Evolutionary conservation across 768 basidiomycete genomes (phyloP).

Genomic region (Suillus luteus): DNA sequence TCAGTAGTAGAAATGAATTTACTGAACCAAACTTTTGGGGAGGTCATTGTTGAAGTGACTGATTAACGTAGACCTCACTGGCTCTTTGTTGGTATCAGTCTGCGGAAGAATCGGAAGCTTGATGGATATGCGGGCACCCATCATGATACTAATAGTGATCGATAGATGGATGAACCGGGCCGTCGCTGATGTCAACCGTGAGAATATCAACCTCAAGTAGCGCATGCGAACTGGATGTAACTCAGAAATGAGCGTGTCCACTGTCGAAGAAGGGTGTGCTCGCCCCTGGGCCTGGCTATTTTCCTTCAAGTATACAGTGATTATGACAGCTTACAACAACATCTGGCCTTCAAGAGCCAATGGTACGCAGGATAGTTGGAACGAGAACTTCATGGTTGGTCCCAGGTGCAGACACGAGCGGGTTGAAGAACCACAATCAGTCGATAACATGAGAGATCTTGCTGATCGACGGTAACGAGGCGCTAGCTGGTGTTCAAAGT

Average conservation of each 20-base stretch:
- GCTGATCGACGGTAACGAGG: background rate
- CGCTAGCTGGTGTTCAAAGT: background rate
- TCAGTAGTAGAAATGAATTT: background rate
- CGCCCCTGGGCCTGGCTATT: background rate
- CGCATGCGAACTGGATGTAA: background rate
- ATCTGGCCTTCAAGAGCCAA: slow-evolving; percentile 21
- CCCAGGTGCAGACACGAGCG: slow-evolving; percentile 20
- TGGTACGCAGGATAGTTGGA: slow-evolving; percentile 22
- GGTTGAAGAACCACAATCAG: slow-evolving; percentile 29
- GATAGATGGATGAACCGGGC: background rate
- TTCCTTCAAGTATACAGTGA: slow-evolving; percentile 20
- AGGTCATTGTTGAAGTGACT: slow-evolving; percentile 4
- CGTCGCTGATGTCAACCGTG: background rate
- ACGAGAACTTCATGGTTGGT: slow-evolving; percentile 1
- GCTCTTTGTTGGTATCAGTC: background rate
- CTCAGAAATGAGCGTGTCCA: background rate
- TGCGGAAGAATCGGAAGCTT: background rate
- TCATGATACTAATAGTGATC: background rate
- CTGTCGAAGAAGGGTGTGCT: background rate
- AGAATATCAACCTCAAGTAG: background rate
- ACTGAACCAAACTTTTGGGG: slow-evolving; percentile 30
- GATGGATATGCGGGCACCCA: background rate
- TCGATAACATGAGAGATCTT: background rate
- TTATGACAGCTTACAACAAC: slow-evolving; percentile 25
- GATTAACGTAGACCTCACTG: slow-evolving; percentile 6